Percentiles rank a stretch among this genome's conserved stretches.
These are phyloP conservation scores for Sclerotinia subarctica DNA, from an alignment of 2,329 filamentous ascomycete genomes.

Conservation along the genomic window DNA sequence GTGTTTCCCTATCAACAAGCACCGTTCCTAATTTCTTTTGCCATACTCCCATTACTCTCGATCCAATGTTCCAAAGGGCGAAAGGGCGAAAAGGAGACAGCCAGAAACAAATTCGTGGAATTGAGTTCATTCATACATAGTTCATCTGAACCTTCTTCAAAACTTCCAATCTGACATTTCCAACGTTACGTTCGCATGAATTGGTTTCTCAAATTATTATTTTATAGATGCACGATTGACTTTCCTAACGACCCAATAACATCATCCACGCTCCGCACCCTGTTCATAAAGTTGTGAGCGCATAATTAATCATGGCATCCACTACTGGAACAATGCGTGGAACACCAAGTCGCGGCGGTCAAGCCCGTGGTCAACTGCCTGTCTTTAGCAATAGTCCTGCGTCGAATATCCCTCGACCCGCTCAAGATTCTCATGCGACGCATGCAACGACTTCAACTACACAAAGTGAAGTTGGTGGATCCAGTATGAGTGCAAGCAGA, in stretches of 20 bases:
- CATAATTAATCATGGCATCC: constrained; percentile 35
- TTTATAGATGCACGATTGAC: not conserved
- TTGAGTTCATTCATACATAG: not conserved
- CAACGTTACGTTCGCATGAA: not conserved
- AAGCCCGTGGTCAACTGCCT: constrained; percentile 56
- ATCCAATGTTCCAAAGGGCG: not conserved
- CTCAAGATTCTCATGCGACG: constrained; percentile 55
- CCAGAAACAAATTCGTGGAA: not conserved
- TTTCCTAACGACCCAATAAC: not conserved
- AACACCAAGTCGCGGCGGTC: constrained; percentile 58
- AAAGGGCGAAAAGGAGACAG: not conserved
- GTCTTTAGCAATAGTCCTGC: constrained; percentile 58
- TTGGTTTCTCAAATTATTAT: not conserved
- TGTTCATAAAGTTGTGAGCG: constrained; percentile 17
- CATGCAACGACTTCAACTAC: constrained; percentile 39
- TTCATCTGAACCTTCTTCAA: not conserved
- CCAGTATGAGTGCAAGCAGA: constrained; percentile 85
- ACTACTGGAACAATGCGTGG: constrained; percentile 58
- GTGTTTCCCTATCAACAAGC: constrained; percentile 1
- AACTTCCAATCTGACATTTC: not conserved
- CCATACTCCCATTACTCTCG: not conserved
- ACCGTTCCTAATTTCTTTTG: not conserved
- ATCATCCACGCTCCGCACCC: not conserved
- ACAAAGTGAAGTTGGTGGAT: constrained; percentile 52
- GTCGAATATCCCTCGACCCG: constrained; percentile 71